A percentile compares a stretch with the other conserved stretches of the same genome.
These are phyloP conservation scores for Elymus sibiricus DNA, from an alignment of 176 grass and related monocot genomes.

Conservation along the genomic window DNA sequence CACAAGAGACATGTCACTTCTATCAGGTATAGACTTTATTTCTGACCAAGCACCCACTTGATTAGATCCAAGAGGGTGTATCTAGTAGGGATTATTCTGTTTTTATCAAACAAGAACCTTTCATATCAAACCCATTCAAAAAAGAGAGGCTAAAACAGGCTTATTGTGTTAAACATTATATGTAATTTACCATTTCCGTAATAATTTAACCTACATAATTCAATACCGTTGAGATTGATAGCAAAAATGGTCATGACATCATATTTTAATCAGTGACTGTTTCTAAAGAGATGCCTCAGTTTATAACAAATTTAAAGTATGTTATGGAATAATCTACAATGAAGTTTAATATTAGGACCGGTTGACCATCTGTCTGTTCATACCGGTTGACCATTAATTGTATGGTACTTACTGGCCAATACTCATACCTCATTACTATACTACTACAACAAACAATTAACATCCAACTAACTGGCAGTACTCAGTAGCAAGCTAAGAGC, in stretches of 20 bases:
- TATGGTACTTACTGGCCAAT: too few species aligned
- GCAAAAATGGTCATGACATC: not conserved
- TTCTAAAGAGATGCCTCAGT: not conserved
- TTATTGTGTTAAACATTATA: not conserved
- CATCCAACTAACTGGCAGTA: too few species aligned
- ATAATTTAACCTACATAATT: not conserved
- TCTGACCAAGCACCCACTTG: not conserved
- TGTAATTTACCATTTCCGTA: not conserved
- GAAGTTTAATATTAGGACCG: not conserved
- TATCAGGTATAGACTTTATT: slow-evolving; percentile 38
- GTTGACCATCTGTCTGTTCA: too few species aligned
- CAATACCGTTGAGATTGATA: not conserved
- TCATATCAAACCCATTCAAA: not conserved
- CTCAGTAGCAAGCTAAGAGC: not conserved
- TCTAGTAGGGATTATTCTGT: not conserved
- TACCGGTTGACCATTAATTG: not conserved
- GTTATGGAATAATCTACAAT: not conserved
- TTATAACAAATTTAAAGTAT: not conserved
- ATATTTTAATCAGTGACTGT: not conserved
- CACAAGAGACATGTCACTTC: slow-evolving; percentile 37
- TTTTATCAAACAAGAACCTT: not conserved
- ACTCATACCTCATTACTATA: too few species aligned
- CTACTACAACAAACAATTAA: too few species aligned
- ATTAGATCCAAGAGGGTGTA: not conserved
- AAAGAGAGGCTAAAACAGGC: not conserved